A percentile compares a stretch with the other conserved stretches of the same genome.
These are phyloP conservation scores for Lotus japonicus DNA, from an alignment of 306 rosid genomes.

Conservation along the genomic window DNA sequence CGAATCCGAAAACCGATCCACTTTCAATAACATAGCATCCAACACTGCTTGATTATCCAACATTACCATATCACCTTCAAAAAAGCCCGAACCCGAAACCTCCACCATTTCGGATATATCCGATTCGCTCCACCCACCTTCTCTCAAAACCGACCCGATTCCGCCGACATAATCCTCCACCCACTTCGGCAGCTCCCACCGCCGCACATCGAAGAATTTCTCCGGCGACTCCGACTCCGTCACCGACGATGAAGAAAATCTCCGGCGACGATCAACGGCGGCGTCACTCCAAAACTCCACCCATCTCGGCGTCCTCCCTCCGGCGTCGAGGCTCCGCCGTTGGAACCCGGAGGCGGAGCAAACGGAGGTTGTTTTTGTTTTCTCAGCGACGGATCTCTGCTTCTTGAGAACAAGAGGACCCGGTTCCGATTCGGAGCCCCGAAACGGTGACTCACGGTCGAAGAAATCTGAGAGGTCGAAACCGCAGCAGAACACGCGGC, in stretches of 20 bases:
- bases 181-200: conserved; percentile 56
- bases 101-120: conserved; percentile 63
- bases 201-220: conserved; percentile 44
- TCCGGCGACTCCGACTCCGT: conserved; percentile 37
- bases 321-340: conserved; percentile 56
- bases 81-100: conserved; percentile 65
- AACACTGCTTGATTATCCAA: conserved; percentile 62
- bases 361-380: conserved; percentile 45
- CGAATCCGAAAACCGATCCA: conserved; percentile 62
- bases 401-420: conserved; percentile 33
- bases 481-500: conserved; percentile 74
- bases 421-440: conserved; percentile 38
- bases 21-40: conserved; percentile 67
- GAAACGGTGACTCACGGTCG: conserved; percentile 55
- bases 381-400: conserved; percentile 67
- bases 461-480: conserved; percentile 77
- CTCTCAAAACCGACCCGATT: conserved; percentile 60
- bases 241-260: conserved; percentile 30
- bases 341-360: conserved; percentile 41
- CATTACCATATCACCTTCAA: conserved; percentile 59
- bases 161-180: conserved; percentile 56
- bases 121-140: conserved; percentile 88
- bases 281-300: conserved; percentile 93
- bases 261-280: conserved; percentile 49
- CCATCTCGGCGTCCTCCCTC: conserved; percentile 73